Base-by-base conservation (phyloP, 202 grass and related monocot species). In the Zoysia matrella region DNA sequence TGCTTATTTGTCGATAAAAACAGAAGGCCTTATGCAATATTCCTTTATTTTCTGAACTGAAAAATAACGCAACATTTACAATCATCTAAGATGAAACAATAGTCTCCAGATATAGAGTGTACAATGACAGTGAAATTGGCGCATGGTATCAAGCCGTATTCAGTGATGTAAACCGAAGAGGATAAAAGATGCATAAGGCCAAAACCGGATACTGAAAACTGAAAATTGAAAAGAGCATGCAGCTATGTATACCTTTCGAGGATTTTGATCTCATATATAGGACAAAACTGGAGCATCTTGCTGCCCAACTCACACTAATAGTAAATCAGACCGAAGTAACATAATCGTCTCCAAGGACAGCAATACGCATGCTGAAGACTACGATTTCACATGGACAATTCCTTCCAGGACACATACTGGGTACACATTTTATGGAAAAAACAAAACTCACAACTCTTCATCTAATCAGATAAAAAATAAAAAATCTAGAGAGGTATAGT, bases 281-380 rank as follows among this genome's bases (percentile, higher is more conserved):
- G 80, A 48, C 79, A 82, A 62, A 86, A 74, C 42, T 51, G 12
- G 76, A 80, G 43, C 50, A 54, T 73, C 63, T 52, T 79, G 48
- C 42, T 52, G 70, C 64, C 65, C 51, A 79, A 79, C 62, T 10
- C 22, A 63, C 55, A 78, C 55, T 61, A 18, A 48, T 69, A 56
- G 53, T 14, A 75, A 51, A 42, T 72, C 67, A 76, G 41, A 53
- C 52, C 2, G 72, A 50, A 75, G 55, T 53, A 80, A 83, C 55
- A 80, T 39, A 75, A 63, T 75, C 57, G 55, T 64, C 1, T 56
- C 42, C 43, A 3, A 73, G 13, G 40, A 48, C 54, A 75, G 62
- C 18, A 48, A 64, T 71, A 69, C 69, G 62, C 69, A 55, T 63
- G 49, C 52, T 41, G 3, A 78, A 46, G 58, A 78, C 13, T 54